These are phyloP conservation scores for Hemileccinum impolitum DNA, from an alignment of 768 basidiomycete genomes.

Conservation along the genomic window DNA sequence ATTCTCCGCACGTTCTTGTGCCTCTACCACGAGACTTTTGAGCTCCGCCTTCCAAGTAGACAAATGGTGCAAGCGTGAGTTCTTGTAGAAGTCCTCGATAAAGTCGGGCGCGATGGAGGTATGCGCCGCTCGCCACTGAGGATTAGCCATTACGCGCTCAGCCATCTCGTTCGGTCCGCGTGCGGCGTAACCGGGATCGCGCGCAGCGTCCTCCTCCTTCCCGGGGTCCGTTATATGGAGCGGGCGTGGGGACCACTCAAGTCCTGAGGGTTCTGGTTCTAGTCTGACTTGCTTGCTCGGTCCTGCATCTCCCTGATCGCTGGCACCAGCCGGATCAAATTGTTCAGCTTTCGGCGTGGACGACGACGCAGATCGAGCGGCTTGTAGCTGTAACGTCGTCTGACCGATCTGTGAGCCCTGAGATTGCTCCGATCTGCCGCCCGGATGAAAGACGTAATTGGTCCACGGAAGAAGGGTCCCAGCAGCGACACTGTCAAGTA, in stretches of 20 bases:
- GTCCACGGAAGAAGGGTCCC: slow-evolving; percentile 77
- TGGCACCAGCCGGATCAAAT: not conserved
- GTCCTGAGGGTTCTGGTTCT: not conserved
- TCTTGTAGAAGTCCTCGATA: slow-evolving; percentile 78
- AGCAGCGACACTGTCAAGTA: slow-evolving; percentile 71
- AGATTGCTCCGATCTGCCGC: slow-evolving; percentile 43
- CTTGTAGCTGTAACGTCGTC: slow-evolving; percentile 11
- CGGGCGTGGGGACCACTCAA: slow-evolving; percentile 16
- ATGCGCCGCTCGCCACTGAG: slow-evolving; percentile 83
- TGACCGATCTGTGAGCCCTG: slow-evolving; percentile 41
- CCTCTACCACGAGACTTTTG: slow-evolving; percentile 71
- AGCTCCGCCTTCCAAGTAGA: slow-evolving; percentile 92
- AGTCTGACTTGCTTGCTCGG: not conserved
- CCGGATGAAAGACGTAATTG: slow-evolving; percentile 59
- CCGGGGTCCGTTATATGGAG: slow-evolving; percentile 43
- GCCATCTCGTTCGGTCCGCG: slow-evolving; percentile 70
- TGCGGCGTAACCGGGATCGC: slow-evolving; percentile 63
- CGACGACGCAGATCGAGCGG: slow-evolving; percentile 6
- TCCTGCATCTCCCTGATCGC: not conserved
- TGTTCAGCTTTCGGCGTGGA: not conserved
- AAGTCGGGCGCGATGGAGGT: slow-evolving; percentile 86
- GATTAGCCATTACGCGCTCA: slow-evolving; percentile 74
- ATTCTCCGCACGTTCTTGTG: slow-evolving; percentile 67
- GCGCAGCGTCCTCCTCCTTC: slow-evolving; percentile 40
- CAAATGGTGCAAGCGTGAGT: slow-evolving; percentile 90